These are phyloP conservation scores for Inonotus hispidus DNA, from an alignment of 1,284 basidiomycete species.

Conservation along the genomic window DNA sequence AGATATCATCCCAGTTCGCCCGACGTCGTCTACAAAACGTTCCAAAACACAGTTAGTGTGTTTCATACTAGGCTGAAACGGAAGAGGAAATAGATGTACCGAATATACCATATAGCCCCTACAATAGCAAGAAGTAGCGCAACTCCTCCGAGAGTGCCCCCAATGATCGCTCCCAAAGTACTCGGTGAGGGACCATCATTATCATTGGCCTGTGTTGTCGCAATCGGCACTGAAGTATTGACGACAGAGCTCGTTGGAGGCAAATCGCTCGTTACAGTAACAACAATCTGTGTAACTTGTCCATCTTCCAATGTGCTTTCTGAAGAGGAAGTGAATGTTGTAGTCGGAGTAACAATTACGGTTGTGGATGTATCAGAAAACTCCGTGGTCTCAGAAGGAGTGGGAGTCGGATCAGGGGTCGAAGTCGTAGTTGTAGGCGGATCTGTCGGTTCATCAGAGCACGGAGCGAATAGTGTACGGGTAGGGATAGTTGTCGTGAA, in stretches of 20 bases:
- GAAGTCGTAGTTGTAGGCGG: neutral
- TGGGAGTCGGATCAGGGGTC: neutral
- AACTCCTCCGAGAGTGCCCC: constrained; percentile 23
- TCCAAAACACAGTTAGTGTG: neutral
- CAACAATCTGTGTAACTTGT: neutral
- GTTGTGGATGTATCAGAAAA: constrained; percentile 7
- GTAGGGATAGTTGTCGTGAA: constrained; percentile 31
- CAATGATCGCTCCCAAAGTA: constrained; percentile 20
- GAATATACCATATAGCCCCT: constrained; percentile 19
- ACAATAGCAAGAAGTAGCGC: constrained; percentile 20
- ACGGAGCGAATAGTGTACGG: constrained; percentile 35
- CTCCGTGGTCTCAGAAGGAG: constrained; percentile 1
- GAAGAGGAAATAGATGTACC: constrained; percentile 17
- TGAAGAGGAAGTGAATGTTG: constrained; percentile 11
- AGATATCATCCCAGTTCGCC: constrained; percentile 18
- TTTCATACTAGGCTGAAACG: neutral
- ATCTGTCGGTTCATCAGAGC: constrained; percentile 10
- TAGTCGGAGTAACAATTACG: constrained; percentile 9
- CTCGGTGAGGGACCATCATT: neutral
- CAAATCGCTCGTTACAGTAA: constrained; percentile 9
- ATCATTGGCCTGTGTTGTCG: constrained; percentile 2
- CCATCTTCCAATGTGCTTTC: constrained; percentile 13
- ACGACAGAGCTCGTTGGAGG: constrained; percentile 12
- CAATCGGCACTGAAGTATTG: constrained; percentile 3
- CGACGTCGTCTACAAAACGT: constrained; percentile 12